A percentile compares a stretch with the other conserved stretches of the same genome.
phyloP scores from a whole-genome alignment of 192 early-diverging fungal genomes.

The Chytriomyces sp. region DNA sequence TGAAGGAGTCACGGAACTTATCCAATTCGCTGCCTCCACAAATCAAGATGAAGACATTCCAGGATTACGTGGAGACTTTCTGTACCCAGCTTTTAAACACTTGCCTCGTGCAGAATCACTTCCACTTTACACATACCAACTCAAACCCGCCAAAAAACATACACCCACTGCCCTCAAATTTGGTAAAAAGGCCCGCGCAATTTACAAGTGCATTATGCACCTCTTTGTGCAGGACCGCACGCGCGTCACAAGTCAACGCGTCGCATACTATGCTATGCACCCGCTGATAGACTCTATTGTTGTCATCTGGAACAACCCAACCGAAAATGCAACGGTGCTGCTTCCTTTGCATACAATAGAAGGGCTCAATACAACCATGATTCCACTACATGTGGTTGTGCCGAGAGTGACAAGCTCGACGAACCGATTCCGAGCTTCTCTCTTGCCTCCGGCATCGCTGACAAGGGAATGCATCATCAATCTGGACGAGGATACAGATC shows the following conservation, averaged over 20 bases:
- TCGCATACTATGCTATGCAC: constrained; percentile 32
- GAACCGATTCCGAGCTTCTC: constrained; percentile 25
- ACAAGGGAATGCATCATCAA: constrained; percentile 29
- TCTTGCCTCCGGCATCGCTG: constrained; percentile 18
- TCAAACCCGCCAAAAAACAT: constrained; percentile 1
- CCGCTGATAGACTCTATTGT: constrained; percentile 27
- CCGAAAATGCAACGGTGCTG: constrained; percentile 11
- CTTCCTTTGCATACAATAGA: not conserved
- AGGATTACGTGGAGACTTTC: not conserved
- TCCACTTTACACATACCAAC: not conserved
- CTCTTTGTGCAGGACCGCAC: constrained; percentile 30
- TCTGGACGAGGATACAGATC: constrained; percentile 35
- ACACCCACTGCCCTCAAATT: not conserved
- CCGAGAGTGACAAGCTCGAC: not conserved
- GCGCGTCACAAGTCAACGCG: not conserved
- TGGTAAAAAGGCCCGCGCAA: not conserved
- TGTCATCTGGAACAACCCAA: constrained; percentile 37
- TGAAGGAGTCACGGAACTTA: not conserved
- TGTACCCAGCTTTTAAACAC: not conserved
- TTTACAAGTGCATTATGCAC: constrained; percentile 35
- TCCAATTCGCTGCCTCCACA: not conserved
- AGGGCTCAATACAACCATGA: not conserved
- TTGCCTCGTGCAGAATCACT: too few species aligned
- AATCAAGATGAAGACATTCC: not conserved
- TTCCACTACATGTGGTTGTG: constrained; percentile 15